A percentile compares a stretch with the other conserved stretches of the same genome.
These are phyloP conservation scores for Boehmeria nivea DNA, from an alignment of 306 rosid species.

Conservation along the genomic window DNA sequence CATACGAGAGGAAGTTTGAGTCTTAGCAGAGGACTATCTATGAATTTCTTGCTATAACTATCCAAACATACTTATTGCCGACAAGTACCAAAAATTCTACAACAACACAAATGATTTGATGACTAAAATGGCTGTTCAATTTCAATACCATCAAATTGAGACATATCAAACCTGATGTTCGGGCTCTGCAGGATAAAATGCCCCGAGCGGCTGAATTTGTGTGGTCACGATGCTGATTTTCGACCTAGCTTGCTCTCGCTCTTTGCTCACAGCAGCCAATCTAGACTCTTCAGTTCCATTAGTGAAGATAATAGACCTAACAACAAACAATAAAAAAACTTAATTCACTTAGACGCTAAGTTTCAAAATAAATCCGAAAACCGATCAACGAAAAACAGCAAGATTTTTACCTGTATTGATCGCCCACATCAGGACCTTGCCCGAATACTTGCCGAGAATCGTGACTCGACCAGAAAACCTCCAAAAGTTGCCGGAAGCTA, in stretches of 20 bases:
- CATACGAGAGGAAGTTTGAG: too few species aligned
- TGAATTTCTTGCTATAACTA: too few species aligned
- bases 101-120: too few species aligned
- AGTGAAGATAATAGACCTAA: constrained; percentile 78
- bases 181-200: constrained; percentile 74
- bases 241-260: constrained; percentile 75
- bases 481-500: constrained; percentile 61
- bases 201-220: constrained; percentile 63
- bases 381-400: neutral
- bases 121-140: neutral
- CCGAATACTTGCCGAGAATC: constrained; percentile 94
- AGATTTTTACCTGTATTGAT: constrained; percentile 67
- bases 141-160: neutral
- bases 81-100: too few species aligned
- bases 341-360: constrained; percentile 1
- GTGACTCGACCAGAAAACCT: constrained; percentile 83
- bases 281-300: constrained; percentile 79
- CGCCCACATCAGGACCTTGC: constrained; percentile 98
- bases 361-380: constrained; percentile 14
- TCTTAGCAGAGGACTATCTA: too few species aligned
- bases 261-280: constrained; percentile 74
- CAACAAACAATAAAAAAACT: constrained; percentile 8
- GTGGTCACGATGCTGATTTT: constrained; percentile 74
- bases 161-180: constrained; percentile 73
- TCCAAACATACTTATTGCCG: too few species aligned